phyloP scores from a whole-genome alignment of 106 monocot species.

The Xerophyta viscosa region DNA sequence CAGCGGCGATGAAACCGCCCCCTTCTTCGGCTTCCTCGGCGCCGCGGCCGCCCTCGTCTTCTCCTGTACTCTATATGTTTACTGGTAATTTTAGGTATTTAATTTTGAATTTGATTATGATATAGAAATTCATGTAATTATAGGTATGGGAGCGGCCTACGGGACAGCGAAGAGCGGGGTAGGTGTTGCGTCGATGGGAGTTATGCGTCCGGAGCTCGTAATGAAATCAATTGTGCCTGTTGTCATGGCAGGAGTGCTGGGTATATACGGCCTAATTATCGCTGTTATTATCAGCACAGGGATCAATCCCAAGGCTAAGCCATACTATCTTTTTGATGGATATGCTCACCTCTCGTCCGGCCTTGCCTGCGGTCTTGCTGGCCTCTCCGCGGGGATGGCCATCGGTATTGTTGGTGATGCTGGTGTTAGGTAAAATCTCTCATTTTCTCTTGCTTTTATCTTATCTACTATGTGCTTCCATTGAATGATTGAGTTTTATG shows the following conservation, averaged over 20 bases:
- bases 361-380: constrained; percentile 35
- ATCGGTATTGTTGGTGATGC: constrained; percentile 42
- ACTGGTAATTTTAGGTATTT: neutral
- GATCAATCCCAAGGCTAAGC: constrained; percentile 40
- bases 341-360: constrained; percentile 44
- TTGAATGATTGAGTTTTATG: no score
- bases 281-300: constrained; percentile 43
- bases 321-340: constrained; percentile 36
- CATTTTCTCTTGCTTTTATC: neutral
- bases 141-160: constrained; percentile 30
- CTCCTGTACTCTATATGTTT: constrained; percentile 18
- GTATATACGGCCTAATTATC: constrained; percentile 38
- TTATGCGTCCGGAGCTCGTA: constrained; percentile 30
- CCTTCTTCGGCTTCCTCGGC: constrained; percentile 47
- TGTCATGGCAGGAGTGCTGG: constrained; percentile 44
- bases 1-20: constrained; percentile 41
- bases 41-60: constrained; percentile 43
- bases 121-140: no score
- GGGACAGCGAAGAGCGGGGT: constrained; percentile 29
- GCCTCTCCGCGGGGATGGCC: constrained; percentile 43
- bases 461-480: no score
- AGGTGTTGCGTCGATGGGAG: constrained; percentile 26
- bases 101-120: neutral
- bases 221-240: constrained; percentile 30
- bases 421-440: constrained; percentile 23